These are phyloP conservation scores for Beauveria sp. DNA, from an alignment of 2,329 filamentous ascomycete species.

Conservation along the genomic window DNA sequence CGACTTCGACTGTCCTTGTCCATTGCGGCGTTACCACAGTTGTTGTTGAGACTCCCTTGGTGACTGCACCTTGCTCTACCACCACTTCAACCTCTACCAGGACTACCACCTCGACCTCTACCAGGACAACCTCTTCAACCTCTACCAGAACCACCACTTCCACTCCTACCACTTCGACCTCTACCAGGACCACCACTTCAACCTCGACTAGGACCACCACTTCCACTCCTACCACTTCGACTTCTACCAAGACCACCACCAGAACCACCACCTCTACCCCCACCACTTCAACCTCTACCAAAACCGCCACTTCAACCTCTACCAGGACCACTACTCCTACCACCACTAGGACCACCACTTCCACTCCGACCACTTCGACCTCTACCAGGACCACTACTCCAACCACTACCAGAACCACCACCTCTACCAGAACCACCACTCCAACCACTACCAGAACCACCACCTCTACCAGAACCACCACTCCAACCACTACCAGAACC, in stretches of 20 bases:
- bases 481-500: not conserved
- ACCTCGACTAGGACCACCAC: not conserved
- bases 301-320: not conserved
- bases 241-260: not conserved
- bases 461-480: not conserved
- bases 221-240: not conserved
- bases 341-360: too few relatives aligned
- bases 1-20: not conserved
- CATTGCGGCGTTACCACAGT: not conserved
- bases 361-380: too few relatives aligned
- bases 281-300: not conserved
- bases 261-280: not conserved
- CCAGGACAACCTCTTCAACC: not conserved
- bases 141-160: not conserved
- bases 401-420: not conserved
- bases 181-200: not conserved
- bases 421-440: not conserved
- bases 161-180: not conserved
- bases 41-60: conserved; percentile 1
- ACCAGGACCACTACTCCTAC: not conserved
- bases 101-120: not conserved
- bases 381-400: not conserved
- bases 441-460: not conserved
- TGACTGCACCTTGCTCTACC: not conserved
- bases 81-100: not conserved